A percentile compares a stretch with the other conserved stretches of the same genome.
Evolutionary conservation across 1,284 basidiomycete genomes (phyloP).

Genomic region (Ceratobasidium sp.): DNA sequence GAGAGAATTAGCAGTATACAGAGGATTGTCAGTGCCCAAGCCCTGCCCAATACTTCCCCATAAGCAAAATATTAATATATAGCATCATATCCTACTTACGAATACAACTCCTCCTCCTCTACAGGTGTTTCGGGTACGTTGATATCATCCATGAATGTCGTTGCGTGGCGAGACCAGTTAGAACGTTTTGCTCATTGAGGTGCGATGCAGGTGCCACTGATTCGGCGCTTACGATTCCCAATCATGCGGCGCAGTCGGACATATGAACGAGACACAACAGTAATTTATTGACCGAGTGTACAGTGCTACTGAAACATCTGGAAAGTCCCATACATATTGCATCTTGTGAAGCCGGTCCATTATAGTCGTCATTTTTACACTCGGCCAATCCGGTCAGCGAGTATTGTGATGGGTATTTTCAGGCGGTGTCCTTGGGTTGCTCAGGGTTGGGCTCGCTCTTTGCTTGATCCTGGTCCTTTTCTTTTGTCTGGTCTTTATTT

Average conservation of each 20-base stretch:
- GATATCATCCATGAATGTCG: neutral
- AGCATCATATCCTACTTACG: slow-evolving; percentile 9
- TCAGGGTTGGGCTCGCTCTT: neutral
- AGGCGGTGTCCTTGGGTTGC: slow-evolving; percentile 2
- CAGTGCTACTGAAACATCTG: slow-evolving; percentile 34
- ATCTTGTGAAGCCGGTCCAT: neutral
- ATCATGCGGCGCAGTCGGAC: neutral
- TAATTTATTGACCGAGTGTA: slow-evolving; percentile 25
- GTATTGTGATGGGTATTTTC: too few species aligned
- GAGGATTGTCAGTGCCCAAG: slow-evolving; percentile 94
- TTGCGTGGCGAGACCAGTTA: neutral
- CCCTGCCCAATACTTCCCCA: slow-evolving; percentile 16
- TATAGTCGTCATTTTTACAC: neutral
- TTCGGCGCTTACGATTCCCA: slow-evolving; percentile 16
- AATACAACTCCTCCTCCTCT: slow-evolving; percentile 32
- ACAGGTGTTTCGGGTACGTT: slow-evolving; percentile 24
- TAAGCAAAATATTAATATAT: neutral
- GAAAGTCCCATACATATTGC: slow-evolving; percentile 30
- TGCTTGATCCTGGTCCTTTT: neutral
- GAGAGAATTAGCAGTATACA: slow-evolving; percentile 93
- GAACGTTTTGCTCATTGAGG: neutral
- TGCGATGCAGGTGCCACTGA: neutral
- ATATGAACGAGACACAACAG: slow-evolving; percentile 15
- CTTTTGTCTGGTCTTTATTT: neutral
- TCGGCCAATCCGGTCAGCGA: neutral